Evolutionary conservation across 1,284 basidiomycete genomes (phyloP), one percentile per base, ranked within the genome.

Genomic region (Naganishia liquefaciens): DNA sequence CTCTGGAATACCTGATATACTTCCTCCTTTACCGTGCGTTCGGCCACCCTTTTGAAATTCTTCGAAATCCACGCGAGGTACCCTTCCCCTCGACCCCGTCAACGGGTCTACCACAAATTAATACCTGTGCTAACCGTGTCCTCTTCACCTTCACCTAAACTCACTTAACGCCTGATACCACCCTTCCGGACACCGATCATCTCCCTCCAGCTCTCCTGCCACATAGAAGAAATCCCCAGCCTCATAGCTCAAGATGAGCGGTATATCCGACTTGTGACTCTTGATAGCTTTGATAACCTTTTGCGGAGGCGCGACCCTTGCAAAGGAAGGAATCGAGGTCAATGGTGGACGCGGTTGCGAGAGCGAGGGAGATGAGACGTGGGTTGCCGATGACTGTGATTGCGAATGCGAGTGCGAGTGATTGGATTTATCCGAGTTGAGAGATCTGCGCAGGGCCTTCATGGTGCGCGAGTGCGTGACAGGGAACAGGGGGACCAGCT

Each of bases 161-260:
- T 72, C 66, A 80, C 79, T 94, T 75, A 93, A 86, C 5, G 89
- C 92, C 76, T 93, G 89, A 73, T 90, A 94, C 85, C 87, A 93
- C 21, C 73, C 77, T 53, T 77, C 76, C 62, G 77, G 72, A 43
- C 81, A 77, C 6, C 81, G 83, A 27, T 82, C 75, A 50, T 80
- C 76, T 54, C 68, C 67, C 53, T 65, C 86, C 81, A 19, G 84
- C 81, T 95, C 91, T 68, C 86, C 86, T 40, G 91, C 83, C 65
- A 99, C 94, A 80, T 98, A 91, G 82, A 97, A 98, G 80, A 98
- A 98, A 81, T 99, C 96, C 68, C 96, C 96, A 79, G 90, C 90
- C 70, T 86, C 83, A 76, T 98, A 99, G 49, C 90, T 87, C 62
- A 99, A 86, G 74, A 98, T 89, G 74, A 91, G 88, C 0, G 93